A percentile compares a stretch with the other conserved stretches of the same genome.
phyloP scores from a whole-genome alignment of 805 yeast species.

The Ogataea populi-albae region DNA sequence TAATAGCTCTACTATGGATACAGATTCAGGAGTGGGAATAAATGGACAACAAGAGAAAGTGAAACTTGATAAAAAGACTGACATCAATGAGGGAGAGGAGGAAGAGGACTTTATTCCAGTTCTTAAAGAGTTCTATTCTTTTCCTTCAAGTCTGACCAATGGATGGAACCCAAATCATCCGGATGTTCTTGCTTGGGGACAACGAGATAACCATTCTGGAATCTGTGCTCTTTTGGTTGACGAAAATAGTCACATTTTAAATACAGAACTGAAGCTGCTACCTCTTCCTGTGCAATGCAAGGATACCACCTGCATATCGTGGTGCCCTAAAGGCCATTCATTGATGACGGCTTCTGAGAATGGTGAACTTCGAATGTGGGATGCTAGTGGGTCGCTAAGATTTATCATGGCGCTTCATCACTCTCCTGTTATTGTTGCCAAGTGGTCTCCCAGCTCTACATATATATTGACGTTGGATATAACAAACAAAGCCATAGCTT shows the following conservation, averaged over 20 bases:
- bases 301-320: conserved; percentile 37
- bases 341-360: conserved; percentile 62
- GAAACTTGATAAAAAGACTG: no score
- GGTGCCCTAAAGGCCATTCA: conserved; percentile 66
- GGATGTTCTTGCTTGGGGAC: conserved; percentile 53
- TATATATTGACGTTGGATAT: conserved; percentile 59
- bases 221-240: conserved; percentile 26
- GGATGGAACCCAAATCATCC: conserved; percentile 56
- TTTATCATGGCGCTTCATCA: conserved; percentile 53
- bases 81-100: conserved; percentile 1
- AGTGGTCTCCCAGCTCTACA: conserved; percentile 59
- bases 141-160: conserved; percentile 44
- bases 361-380: conserved; percentile 83
- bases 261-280: conserved; percentile 15
- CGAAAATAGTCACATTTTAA: conserved; percentile 11
- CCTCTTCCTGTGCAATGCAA: conserved; percentile 25
- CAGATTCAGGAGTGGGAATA: neutral
- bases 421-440: conserved; percentile 50
- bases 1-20: no score
- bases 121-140: conserved; percentile 37
- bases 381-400: conserved; percentile 61
- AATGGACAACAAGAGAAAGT: no score
- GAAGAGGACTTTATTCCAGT: conserved; percentile 34
- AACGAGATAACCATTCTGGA: conserved; percentile 27
- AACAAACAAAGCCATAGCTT: conserved; percentile 51